Base-by-base conservation (phyloP, 1,139 yeast species). In the Debaryomycetaceae sp. region DNA sequence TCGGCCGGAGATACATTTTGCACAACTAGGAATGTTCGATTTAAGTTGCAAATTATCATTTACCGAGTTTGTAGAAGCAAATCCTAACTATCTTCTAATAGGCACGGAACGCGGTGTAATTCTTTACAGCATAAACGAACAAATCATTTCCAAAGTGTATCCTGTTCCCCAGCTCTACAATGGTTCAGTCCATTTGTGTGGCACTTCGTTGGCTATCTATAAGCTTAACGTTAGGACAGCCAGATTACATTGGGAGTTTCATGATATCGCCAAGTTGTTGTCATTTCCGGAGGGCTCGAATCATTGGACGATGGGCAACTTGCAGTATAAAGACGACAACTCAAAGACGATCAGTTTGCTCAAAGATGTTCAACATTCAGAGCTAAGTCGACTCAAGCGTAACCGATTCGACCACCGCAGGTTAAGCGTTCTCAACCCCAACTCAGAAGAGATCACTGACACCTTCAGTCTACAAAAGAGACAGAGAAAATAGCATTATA, bases 401-500 rank as follows among this genome's bases (percentile, higher is more conserved):
- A 46, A 48, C 31, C 34, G 56, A 27, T 45, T 50, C 38, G 49
- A 52, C 43, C 36, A 45, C 36, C 37, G 24, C 8, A 23, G 47
- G 14, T 38, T 41, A n/a, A 47, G 48, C 24, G 24, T 47, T 31
- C n/a, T 42, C 7, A 41, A 43, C 30, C 9, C 45, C 23, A 42
- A 35, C 36, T 47, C 50, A 22, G 65, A 60, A 27, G 70, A 65
- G 13, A 48, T 63, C 9, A 66, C 71, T 4, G 72, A 66, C 48
- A 66, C 72, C 2, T 66, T 66, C 50, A 51, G 52, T 36, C 42
- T 53, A 33, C 54, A 52, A 27, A 60, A 60, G 47, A 44, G 56
- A 37, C 38, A 48, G 30, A 56, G 50, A 48, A 40, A 47, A 40
- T 40, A 44, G 44, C 30, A 27, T 14, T 14, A 36, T 13, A 42